Evolutionary conservation across 2,329 filamentous ascomycete genomes (phyloP), one percentile per base, ranked within the genome.

Genomic region (Claviceps sp.): DNA sequence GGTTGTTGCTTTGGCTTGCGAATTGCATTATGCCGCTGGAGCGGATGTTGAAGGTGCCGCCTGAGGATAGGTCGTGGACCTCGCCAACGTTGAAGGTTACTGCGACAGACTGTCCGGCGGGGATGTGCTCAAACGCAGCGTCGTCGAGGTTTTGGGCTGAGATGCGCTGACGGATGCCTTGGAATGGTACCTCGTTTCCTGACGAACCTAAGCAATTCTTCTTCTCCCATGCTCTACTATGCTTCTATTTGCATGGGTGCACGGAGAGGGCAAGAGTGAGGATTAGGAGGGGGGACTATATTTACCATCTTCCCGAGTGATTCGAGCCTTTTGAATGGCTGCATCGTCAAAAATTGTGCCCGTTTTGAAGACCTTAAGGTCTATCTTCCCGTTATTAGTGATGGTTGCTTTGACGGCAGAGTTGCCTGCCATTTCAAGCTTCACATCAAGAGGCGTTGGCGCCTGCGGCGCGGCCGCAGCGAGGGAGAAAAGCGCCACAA

Each of bases 1-100:
- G 67, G 47, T 71, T 79, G 26, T 70, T 72, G 60, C 73, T 68
- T 42, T 67, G 66, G 26, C 71, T 68, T 34, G 80, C 77, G 50
- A 74, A 75, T 11, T 78, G 75, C 45, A 85, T 70, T 14, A 71
- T 68, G 5, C 83, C 83, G 5, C 67, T 66, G 7, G 79, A 72
- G 51, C 73, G 69, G 49, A 86, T 64, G 52, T 75, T 73, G 61
- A 80, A 79, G 49, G 68, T 66, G 52, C 80, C 80, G 48, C 75
- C 74, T 9, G 63, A 54, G 48, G 65, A 67, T 51, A 74, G 68
- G 55, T 78, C 72, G 61, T 80, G 77, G 2, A 76, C 69, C 61
- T 78, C 68, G 29, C 75, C 78, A 37, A 77, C 68, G 57, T 81
- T 74, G 53, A 80, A 77, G 45, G 68, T 71, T 38, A 74, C 65